These are phyloP conservation scores for Metroxylon sagu DNA, from an alignment of 176 grass and related monocot genomes.

Conservation along the genomic window DNA sequence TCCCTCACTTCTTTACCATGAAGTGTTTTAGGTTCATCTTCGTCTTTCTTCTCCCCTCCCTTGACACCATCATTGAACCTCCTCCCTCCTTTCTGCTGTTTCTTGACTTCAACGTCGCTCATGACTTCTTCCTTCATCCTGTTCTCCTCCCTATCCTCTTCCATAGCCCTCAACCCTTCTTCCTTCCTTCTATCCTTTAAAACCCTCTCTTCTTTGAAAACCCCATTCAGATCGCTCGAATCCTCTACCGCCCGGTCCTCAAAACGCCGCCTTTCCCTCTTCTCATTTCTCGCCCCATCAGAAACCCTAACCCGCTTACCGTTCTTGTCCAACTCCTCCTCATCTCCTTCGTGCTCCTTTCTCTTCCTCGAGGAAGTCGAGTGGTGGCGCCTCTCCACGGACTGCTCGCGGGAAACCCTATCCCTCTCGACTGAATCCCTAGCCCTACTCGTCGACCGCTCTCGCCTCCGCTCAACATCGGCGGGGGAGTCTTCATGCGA, in stretches of 20 bases:
- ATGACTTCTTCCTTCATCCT: neutral
- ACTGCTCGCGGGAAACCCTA: slow-evolving; percentile 23
- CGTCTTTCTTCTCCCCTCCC: slow-evolving; percentile 2
- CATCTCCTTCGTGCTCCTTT: slow-evolving; percentile 24
- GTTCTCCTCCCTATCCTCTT: slow-evolving; percentile 1
- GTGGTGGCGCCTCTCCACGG: slow-evolving; percentile 14
- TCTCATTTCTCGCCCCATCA: slow-evolving; percentile 4
- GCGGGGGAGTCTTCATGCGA: no score
- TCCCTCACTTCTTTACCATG: neutral
- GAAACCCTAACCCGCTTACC: slow-evolving; percentile 18
- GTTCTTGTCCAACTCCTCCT: slow-evolving; percentile 15
- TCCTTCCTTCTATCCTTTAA: neutral
- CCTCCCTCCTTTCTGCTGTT: slow-evolving; percentile 21
- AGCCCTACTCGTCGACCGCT: slow-evolving; percentile 30
- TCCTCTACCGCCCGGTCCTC: slow-evolving; percentile 1
- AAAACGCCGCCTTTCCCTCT: slow-evolving; percentile 20
- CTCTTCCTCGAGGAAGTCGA: slow-evolving; percentile 29
- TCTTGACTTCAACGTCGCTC: slow-evolving; percentile 3
- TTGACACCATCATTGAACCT: slow-evolving; percentile 28
- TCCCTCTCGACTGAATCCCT: slow-evolving; percentile 44
- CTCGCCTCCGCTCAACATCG: neutral
- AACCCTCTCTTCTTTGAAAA: slow-evolving; percentile 4
- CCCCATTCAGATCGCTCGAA: slow-evolving; percentile 3
- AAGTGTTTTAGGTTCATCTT: neutral
- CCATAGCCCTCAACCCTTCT: neutral